These are phyloP conservation scores for Lactarius sanguifluus DNA, from an alignment of 768 basidiomycete species.

Conservation along the genomic window DNA sequence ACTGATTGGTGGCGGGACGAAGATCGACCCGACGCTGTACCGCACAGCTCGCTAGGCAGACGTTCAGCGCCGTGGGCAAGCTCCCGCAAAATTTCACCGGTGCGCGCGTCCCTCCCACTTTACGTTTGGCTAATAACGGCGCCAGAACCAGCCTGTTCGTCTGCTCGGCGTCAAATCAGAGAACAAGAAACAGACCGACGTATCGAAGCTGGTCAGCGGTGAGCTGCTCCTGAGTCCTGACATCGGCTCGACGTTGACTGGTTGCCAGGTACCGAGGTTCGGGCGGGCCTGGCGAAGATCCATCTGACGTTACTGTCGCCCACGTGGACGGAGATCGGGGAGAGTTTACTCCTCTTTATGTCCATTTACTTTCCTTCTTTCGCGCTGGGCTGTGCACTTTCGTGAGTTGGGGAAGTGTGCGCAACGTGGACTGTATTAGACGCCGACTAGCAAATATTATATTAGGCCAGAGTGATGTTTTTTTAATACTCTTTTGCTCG, in stretches of 20 bases:
- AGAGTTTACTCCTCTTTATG: constrained; percentile 54
- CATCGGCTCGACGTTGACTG: constrained; percentile 96
- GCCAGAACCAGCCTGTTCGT: constrained; percentile 86
- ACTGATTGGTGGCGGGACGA: constrained; percentile 95
- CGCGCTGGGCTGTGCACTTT: too few species aligned
- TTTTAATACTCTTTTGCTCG: too few species aligned
- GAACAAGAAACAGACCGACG: constrained; percentile 98
- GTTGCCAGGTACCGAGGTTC: constrained; percentile 93
- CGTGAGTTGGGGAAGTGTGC: too few species aligned
- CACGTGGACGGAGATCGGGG: constrained; percentile 93
- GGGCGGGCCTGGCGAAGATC: constrained; percentile 92
- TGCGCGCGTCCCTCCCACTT: constrained; percentile 34
- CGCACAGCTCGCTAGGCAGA: constrained; percentile 93
- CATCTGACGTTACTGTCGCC: constrained; percentile 92
- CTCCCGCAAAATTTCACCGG: constrained; percentile 84
- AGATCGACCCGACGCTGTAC: constrained; percentile 94
- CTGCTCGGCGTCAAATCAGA: constrained; percentile 96
- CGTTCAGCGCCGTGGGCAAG: constrained; percentile 93
- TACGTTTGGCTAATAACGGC: neutral
- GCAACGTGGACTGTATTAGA: neutral
- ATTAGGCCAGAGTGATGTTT: too few species aligned
- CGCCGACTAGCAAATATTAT: too few species aligned
- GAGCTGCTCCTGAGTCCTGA: constrained; percentile 99
- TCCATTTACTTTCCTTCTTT: too few species aligned
- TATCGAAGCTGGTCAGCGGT: constrained; percentile 85